Conservation (phyloP, 805 yeast species). For the Zygosaccharomyces rouxii region DNA sequence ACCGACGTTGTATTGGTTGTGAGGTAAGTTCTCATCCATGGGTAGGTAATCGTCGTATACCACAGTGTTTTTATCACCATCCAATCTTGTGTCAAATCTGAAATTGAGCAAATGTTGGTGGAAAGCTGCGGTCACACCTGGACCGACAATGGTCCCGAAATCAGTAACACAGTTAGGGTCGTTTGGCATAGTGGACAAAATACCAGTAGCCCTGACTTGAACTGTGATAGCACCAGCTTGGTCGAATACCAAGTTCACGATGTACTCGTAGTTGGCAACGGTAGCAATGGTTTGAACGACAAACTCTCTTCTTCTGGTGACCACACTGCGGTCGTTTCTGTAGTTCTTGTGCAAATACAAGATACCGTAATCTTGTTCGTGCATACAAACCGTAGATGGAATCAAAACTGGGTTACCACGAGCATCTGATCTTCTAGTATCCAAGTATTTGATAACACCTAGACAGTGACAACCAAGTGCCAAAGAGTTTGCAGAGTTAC, state of each 20-base stretch:
- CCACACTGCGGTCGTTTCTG: constrained; percentile 66
- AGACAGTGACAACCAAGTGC: constrained; percentile 77
- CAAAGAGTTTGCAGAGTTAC: constrained; percentile 64
- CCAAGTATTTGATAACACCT: constrained; percentile 72
- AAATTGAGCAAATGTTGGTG: constrained; percentile 78
- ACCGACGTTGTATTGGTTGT: constrained; percentile 68
- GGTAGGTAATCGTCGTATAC: constrained; percentile 64
- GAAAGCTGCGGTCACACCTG: constrained; percentile 77
- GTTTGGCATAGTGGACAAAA: constrained; percentile 77
- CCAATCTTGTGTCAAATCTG: constrained; percentile 78
- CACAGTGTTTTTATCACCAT: constrained; percentile 74
- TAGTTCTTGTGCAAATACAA: constrained; percentile 76
- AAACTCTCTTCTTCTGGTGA: constrained; percentile 73
- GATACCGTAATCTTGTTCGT: constrained; percentile 73
- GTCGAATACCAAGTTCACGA: constrained; percentile 64
- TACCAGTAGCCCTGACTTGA: constrained; percentile 83
- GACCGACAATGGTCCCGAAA: constrained; percentile 69
- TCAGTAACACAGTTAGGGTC: constrained; percentile 64
- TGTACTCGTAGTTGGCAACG: constrained; percentile 80
- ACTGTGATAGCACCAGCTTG: constrained; percentile 75
- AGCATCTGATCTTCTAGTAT: constrained; percentile 51
- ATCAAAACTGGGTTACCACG: constrained; percentile 59
- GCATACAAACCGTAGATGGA: constrained; percentile 74
- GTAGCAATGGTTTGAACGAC: constrained; percentile 78
- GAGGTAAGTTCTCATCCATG: constrained; percentile 48